Base-by-base conservation (phyloP, 2,329 filamentous ascomycete genomes). In the Cercospora janseana region DNA sequence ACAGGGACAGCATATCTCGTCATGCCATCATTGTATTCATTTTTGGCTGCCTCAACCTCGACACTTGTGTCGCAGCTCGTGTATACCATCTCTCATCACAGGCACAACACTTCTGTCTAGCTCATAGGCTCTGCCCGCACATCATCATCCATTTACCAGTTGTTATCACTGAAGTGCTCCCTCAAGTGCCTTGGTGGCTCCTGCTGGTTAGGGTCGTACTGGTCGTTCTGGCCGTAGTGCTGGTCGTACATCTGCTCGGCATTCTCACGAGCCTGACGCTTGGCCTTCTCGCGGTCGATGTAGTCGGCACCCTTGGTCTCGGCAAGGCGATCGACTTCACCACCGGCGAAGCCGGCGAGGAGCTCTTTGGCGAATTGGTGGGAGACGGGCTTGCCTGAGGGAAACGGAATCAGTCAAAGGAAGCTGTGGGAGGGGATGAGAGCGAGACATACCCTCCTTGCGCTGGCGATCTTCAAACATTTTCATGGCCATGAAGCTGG, bases 401-500 rank as follows among this genome's bases (percentile, higher is more conserved):
- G 18, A n/a, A 18, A 8, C 6, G 5, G 23, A 34, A 8, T 4
- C 18, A 44, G 18, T 27, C 29, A 12, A 23, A 28, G 24, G 27
- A n/a, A 6, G 16, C 3, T 34, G 9, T 23, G 5, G 8, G 4
- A 16, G 21, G n/a, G 23, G 13, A 8, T 12, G 3, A 16, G 2
- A 15, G 6, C 16, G 35, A 72, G 20, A 41, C 18, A 10, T 18
- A 42, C 62, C 87, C 67, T 87, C 76, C 49, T 72, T 75, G 63
- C 85, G 83, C 74, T 90, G 85, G 62, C 80, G 76, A 69, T 90
- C 83, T 72, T 91, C 87, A 63, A 83, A 91, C 16, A 83, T 75
- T 77, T 89, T 89, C 79, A 92, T 86, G 62, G 83, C 88, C 57
- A 81, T 84, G 66, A 92, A 92, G 55, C 85, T 82, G 51, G 87